Evolutionary conservation across 805 yeast genomes (phyloP).

Genomic region (Lachancea dasiensis): DNA sequence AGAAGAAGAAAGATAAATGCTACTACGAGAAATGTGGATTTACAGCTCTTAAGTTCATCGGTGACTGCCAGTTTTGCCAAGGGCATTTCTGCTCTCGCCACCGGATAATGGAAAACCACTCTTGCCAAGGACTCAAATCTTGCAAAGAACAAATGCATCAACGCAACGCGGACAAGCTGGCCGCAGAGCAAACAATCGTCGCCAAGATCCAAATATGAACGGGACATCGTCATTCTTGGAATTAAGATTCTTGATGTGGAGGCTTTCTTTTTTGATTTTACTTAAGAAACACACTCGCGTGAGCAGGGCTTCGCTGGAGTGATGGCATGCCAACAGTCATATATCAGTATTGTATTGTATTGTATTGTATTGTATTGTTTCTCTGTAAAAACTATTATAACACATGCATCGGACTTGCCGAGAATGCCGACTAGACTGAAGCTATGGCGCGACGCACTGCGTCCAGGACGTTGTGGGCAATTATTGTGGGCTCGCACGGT

Average conservation of each 20-base stretch:
- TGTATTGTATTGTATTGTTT: too few species aligned
- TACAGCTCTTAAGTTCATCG: slow-evolving; percentile 59
- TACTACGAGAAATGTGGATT: slow-evolving; percentile 54
- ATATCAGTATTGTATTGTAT: too few species aligned
- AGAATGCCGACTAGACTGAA: too few species aligned
- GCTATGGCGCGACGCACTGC: slow-evolving; percentile 37
- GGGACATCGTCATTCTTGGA: too few species aligned
- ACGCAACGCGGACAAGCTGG: slow-evolving; percentile 76
- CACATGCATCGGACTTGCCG: too few species aligned
- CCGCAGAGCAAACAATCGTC: slow-evolving; percentile 73
- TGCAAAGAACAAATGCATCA: slow-evolving; percentile 83
- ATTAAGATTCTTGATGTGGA: too few species aligned
- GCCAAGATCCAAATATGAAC: slow-evolving; percentile 44
- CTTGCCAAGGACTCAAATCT: slow-evolving; percentile 67
- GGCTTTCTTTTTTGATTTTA: too few species aligned
- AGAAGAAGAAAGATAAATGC: slow-evolving; percentile 40
- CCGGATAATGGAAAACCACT: slow-evolving; percentile 78
- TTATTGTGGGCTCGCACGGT: slow-evolving; percentile 42
- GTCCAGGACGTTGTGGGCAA: slow-evolving; percentile 45
- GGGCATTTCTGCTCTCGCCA: slow-evolving; percentile 86
- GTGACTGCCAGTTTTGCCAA: slow-evolving; percentile 78
- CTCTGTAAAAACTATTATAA: too few species aligned
- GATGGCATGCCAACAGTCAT: too few species aligned
- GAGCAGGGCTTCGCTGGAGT: neutral
- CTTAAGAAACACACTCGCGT: neutral